A percentile compares a stretch with the other conserved stretches of the same genome.
Conservation (phyloP, 139 green algal species). For the Spirogloea muscicola region DNA sequence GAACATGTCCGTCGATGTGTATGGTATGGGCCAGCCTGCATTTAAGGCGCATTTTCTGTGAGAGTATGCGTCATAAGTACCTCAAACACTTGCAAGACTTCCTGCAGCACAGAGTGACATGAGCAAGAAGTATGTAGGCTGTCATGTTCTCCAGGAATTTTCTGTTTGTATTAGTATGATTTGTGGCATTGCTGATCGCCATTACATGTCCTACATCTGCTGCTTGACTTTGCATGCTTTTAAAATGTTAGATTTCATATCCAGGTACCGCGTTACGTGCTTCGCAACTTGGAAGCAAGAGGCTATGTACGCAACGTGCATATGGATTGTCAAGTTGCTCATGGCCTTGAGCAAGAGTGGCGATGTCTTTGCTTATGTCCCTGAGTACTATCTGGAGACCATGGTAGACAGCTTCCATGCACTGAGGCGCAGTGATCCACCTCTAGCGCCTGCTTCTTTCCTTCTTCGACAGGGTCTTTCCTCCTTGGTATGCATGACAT, state of each 20-base stretch:
- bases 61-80: too few relatives aligned
- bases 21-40: slow-evolving; percentile 47
- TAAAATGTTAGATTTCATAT: too few relatives aligned
- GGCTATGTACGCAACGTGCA: slow-evolving; percentile 39
- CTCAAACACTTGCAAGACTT: too few relatives aligned
- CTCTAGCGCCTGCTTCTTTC: slow-evolving; percentile 30
- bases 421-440: slow-evolving; percentile 50
- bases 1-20: slow-evolving; percentile 46
- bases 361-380: slow-evolving; percentile 50
- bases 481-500: too few relatives aligned
- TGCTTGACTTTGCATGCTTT: too few relatives aligned
- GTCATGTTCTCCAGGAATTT: too few relatives aligned
- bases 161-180: too few relatives aligned
- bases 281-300: slow-evolving; percentile 50
- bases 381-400: slow-evolving; percentile 66
- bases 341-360: slow-evolving; percentile 35
- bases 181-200: too few relatives aligned
- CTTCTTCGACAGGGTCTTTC: slow-evolving; percentile 15
- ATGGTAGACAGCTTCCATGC: slow-evolving; percentile 70
- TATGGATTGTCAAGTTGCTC: slow-evolving; percentile 44
- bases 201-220: too few relatives aligned
- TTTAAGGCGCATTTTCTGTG: not conserved
- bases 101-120: too few relatives aligned
- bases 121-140: too few relatives aligned
- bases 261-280: slow-evolving; percentile 29